Conservation (phyloP, 345 rosid species). For the Isatis tinctoria region DNA sequence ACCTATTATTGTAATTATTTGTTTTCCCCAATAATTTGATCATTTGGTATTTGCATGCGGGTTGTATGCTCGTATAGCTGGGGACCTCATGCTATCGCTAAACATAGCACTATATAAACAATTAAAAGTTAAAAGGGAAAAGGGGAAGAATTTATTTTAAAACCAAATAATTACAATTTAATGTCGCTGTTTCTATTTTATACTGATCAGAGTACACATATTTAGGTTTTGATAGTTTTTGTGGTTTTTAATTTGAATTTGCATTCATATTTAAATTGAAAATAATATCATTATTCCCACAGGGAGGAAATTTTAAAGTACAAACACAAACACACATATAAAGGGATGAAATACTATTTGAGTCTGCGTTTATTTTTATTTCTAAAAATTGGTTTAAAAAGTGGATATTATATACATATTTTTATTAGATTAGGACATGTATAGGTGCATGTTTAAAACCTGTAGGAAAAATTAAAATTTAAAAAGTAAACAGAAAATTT, state of each 20-base stretch:
- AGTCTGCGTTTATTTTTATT: background rate
- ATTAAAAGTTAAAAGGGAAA: background rate
- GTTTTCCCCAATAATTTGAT: conserved; percentile 11
- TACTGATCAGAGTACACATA: background rate
- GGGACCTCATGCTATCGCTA: conserved; percentile 19
- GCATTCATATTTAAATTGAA: too few species aligned
- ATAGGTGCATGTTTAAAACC: too few species aligned
- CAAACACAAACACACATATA: too few species aligned
- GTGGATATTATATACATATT: too few species aligned
- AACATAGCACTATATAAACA: background rate
- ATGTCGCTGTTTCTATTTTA: background rate
- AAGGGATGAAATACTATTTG: background rate
- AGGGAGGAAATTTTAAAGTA: too few species aligned
- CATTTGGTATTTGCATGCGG: conserved; percentile 28
- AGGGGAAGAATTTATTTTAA: background rate
- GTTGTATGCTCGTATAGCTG: conserved; percentile 12
- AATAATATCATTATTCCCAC: too few species aligned
- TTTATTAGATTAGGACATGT: too few species aligned
- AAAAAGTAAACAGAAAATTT: too few species aligned
- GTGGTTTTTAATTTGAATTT: background rate
- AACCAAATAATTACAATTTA: background rate
- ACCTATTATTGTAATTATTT: conserved; percentile 10
- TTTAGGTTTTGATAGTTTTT: background rate
- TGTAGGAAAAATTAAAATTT: too few species aligned
- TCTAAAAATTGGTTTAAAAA: too few species aligned